These are phyloP conservation scores for Datura wrightii DNA, from an alignment of 257 asterid genomes.

Conservation along the genomic window DNA sequence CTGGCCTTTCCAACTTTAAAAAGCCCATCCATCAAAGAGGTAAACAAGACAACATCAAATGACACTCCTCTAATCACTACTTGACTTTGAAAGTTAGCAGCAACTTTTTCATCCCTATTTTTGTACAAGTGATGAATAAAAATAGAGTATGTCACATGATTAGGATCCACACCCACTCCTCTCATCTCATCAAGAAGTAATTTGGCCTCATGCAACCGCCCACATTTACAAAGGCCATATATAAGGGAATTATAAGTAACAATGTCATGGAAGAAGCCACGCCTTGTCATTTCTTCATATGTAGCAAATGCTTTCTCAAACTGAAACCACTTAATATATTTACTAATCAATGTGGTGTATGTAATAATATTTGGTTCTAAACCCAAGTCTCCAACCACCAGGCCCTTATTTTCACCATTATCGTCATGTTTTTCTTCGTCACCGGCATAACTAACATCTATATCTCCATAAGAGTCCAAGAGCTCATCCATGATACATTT, in stretches of 20 bases:
- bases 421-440: constrained; percentile 26
- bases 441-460: neutral
- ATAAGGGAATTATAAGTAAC: constrained; percentile 67
- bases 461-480: constrained; percentile 37
- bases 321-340: constrained; percentile 47
- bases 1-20: constrained; percentile 62
- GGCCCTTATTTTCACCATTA: constrained; percentile 35
- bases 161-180: constrained; percentile 65
- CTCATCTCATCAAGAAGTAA: constrained; percentile 62
- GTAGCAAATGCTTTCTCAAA: constrained; percentile 62
- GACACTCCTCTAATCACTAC: constrained; percentile 81
- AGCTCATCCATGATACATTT: constrained; percentile 63
- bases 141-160: constrained; percentile 72
- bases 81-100: constrained; percentile 71
- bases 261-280: constrained; percentile 72
- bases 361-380: constrained; percentile 58
- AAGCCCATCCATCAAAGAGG: constrained; percentile 81
- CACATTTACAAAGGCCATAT: constrained; percentile 63
- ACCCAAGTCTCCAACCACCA: constrained; percentile 38
- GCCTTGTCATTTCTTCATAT: constrained; percentile 61
- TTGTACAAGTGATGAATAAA: constrained; percentile 65
- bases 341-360: constrained; percentile 57
- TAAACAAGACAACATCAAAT: constrained; percentile 72
- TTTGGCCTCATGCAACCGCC: constrained; percentile 67
- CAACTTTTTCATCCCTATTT: constrained; percentile 55